phyloP scores from a whole-genome alignment of 2,329 filamentous ascomycete species.

The Arthroderma sp. region DNA sequence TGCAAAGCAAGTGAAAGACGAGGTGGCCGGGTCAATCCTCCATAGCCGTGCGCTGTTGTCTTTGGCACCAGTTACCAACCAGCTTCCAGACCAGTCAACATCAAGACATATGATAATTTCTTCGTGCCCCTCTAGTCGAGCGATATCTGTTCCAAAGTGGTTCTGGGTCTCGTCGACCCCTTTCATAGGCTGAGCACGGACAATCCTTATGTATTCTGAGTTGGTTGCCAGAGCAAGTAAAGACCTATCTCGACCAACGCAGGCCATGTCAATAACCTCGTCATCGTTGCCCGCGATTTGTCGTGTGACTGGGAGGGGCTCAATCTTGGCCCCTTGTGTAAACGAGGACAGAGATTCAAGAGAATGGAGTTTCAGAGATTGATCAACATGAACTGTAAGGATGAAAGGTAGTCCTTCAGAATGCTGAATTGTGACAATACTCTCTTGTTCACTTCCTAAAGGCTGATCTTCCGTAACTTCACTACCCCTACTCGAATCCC shows the following conservation, averaged over 20 bases:
- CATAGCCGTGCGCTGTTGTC: slow-evolving; percentile 90
- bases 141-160: slow-evolving; percentile 85
- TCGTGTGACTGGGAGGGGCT: slow-evolving; percentile 51
- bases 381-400: slow-evolving; percentile 75
- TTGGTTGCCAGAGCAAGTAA: slow-evolving; percentile 87
- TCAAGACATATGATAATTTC: slow-evolving; percentile 94
- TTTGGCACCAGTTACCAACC: slow-evolving; percentile 92
- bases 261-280: slow-evolving; percentile 90
- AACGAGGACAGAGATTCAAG: slow-evolving; percentile 27
- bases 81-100: slow-evolving; percentile 91
- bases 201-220: slow-evolving; percentile 78
- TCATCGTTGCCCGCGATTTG: slow-evolving; percentile 94
- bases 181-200: slow-evolving; percentile 43
- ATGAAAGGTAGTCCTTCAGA: slow-evolving; percentile 55
- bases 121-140: slow-evolving; percentile 74
- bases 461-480: slow-evolving; percentile 69
- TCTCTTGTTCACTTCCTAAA: slow-evolving; percentile 46
- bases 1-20: slow-evolving; percentile 67
- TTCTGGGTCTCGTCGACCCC: slow-evolving; percentile 29
- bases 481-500: slow-evolving; percentile 63
- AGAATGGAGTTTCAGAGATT: slow-evolving; percentile 69
- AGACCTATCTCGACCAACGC: slow-evolving; percentile 67
- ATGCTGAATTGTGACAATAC: slow-evolving; percentile 61
- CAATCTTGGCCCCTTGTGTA: slow-evolving; percentile 37
- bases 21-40: slow-evolving; percentile 64